A percentile compares a stretch with the other conserved stretches of the same genome.
phyloP scores from a whole-genome alignment of 2,329 filamentous ascomycete genomes.

The Clarireedia paspali region DNA sequence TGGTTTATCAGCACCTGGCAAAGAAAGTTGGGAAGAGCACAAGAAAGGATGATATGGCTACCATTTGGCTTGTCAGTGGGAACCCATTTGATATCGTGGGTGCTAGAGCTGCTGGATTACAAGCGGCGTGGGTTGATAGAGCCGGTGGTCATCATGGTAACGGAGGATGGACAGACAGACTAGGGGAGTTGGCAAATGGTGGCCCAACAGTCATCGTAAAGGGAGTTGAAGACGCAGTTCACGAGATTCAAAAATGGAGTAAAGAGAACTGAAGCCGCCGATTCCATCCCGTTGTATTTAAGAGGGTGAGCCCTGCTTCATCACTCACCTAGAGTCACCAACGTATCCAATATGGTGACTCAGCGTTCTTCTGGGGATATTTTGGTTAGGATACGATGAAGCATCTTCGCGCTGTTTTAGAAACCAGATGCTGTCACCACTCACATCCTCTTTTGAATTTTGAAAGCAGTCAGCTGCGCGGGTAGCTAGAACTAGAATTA shows the following conservation, averaged over 20 bases:
- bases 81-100: conserved; percentile 71
- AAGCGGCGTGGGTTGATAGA: conserved; percentile 61
- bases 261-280: background rate
- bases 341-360: too few species aligned
- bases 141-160: conserved; percentile 32
- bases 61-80: conserved; percentile 61
- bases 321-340: too few species aligned
- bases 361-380: too few species aligned
- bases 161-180: conserved; percentile 55
- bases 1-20: conserved; percentile 47
- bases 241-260: conserved; percentile 26
- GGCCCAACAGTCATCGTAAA: conserved; percentile 46
- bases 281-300: too few species aligned
- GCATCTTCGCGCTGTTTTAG: too few species aligned
- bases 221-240: conserved; percentile 50
- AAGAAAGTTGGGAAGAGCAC: conserved; percentile 26
- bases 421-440: too few species aligned
- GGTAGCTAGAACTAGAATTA: too few species aligned
- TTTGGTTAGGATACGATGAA: too few species aligned
- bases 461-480: too few species aligned
- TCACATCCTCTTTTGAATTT: too few species aligned
- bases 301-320: too few species aligned
- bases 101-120: conserved; percentile 51
- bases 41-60: conserved; percentile 31
- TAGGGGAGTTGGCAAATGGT: conserved; percentile 39